Percentiles rank a stretch among this genome's conserved stretches.
phyloP scores from a whole-genome alignment of 768 basidiomycete genomes.

The Sarcomyxa edulis region DNA sequence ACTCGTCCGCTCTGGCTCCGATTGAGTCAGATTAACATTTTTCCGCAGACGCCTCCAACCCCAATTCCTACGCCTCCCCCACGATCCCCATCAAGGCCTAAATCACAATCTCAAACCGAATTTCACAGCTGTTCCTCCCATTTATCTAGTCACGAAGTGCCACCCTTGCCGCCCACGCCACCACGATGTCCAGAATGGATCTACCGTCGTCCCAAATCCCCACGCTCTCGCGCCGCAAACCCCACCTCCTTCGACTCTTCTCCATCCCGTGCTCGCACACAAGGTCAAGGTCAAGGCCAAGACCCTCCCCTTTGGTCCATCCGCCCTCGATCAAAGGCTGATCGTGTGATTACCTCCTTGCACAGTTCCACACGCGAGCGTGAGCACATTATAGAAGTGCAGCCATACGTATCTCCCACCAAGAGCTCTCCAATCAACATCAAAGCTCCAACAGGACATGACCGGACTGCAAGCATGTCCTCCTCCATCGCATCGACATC shows the following conservation, averaged over 20 bases:
- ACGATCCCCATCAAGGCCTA: constrained; percentile 11
- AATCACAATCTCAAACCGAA: constrained; percentile 11
- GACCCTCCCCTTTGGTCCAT: constrained; percentile 33
- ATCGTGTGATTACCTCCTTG: constrained; percentile 25
- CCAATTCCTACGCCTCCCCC: constrained; percentile 4
- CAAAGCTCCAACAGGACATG: constrained; percentile 11
- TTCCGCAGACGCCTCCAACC: constrained; percentile 10
- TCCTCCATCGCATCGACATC: constrained; percentile 13
- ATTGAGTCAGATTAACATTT: neutral
- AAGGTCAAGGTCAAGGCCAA: neutral
- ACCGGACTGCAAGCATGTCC: constrained; percentile 14
- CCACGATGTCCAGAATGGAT: constrained; percentile 36
- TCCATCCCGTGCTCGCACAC: constrained; percentile 18
- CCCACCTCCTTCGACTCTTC: constrained; percentile 21
- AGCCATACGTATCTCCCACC: constrained; percentile 27
- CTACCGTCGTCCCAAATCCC: constrained; percentile 37
- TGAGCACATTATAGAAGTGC: constrained; percentile 4
- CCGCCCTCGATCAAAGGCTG: constrained; percentile 27
- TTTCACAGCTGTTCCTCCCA: constrained; percentile 9
- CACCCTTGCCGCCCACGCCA: constrained; percentile 15
- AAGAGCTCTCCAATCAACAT: neutral
- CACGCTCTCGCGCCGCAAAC: constrained; percentile 18
- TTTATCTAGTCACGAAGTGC: constrained; percentile 15
- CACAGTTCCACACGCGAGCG: constrained; percentile 26
- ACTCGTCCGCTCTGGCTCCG: neutral